Conservation (phyloP, 345 rosid genomes). For the Geranium brycei region DNA sequence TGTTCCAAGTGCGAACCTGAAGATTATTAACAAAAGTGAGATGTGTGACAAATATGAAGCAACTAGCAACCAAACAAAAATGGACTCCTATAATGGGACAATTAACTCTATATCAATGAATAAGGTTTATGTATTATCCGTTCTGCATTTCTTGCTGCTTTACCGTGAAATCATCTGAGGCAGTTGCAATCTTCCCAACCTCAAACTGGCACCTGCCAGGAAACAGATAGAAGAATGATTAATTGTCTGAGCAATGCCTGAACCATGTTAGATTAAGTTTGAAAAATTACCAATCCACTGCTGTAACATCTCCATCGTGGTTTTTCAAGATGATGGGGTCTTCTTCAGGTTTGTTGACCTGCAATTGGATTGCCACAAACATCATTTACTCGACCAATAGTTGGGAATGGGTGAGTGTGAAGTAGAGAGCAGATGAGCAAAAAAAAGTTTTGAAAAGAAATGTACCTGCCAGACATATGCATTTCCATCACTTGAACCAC, state of each 20-base stretch:
- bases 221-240: not conserved
- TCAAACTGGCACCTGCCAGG: constrained; percentile 52
- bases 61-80: not conserved
- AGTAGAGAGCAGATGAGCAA: not conserved
- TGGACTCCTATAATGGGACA: not conserved
- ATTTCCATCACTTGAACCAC: constrained; percentile 85
- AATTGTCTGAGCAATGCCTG: not conserved
- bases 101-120: not conserved
- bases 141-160: constrained; percentile 5
- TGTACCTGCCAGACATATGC: constrained; percentile 85
- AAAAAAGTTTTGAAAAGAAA: constrained; percentile 3
- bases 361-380: constrained; percentile 11
- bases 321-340: constrained; percentile 52
- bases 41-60: not conserved
- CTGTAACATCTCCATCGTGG: constrained; percentile 76
- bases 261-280: not conserved
- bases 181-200: constrained; percentile 56
- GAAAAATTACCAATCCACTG: constrained; percentile 66
- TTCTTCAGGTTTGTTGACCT: constrained; percentile 58
- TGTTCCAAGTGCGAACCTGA: constrained; percentile 69
- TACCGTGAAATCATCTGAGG: constrained; percentile 82
- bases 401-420: not conserved
- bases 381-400: not conserved
- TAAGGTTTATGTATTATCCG: not conserved
- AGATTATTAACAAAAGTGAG: constrained; percentile 5